A percentile compares a stretch with the other conserved stretches of the same genome.
Conservation (phyloP, 257 asterid genomes). For the Nicotiana tomentosiformis region DNA sequence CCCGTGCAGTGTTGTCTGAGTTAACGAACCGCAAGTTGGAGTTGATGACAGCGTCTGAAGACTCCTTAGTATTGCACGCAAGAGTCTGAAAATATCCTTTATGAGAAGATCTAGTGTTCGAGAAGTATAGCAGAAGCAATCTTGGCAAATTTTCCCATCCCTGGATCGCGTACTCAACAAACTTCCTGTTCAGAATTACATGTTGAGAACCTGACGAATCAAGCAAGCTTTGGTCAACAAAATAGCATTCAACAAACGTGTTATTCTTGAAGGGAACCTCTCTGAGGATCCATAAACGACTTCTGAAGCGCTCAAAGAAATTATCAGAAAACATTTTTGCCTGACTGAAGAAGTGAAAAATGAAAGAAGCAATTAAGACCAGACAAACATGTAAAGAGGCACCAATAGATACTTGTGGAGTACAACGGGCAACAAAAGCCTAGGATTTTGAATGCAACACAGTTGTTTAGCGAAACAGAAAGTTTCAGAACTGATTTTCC, state of each 20-base stretch:
- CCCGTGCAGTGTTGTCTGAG: neutral
- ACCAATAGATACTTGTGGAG: neutral
- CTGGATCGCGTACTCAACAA: slow-evolving; percentile 22
- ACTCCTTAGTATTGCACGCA: slow-evolving; percentile 30
- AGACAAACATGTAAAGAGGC: neutral
- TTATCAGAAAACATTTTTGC: neutral
- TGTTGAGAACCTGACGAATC: slow-evolving; percentile 34
- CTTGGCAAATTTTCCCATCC: slow-evolving; percentile 48
- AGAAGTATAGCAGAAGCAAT: slow-evolving; percentile 32
- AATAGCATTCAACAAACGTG: neutral
- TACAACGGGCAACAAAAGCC: neutral
- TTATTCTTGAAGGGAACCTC: neutral
- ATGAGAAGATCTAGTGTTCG: slow-evolving; percentile 31
- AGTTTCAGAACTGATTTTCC: neutral
- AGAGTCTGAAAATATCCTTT: slow-evolving; percentile 39
- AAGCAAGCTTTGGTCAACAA: neutral
- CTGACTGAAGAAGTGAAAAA: neutral
- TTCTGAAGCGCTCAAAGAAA: neutral
- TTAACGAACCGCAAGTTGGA: slow-evolving; percentile 24
- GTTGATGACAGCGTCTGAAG: slow-evolving; percentile 28
- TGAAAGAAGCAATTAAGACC: neutral
- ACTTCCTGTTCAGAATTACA: slow-evolving; percentile 30
- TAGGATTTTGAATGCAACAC: neutral
- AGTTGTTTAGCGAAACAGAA: neutral
- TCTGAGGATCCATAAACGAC: neutral